These are phyloP conservation scores for Sordaria brevicollis DNA, from an alignment of 495 filamentous ascomycete genomes.

Conservation along the genomic window DNA sequence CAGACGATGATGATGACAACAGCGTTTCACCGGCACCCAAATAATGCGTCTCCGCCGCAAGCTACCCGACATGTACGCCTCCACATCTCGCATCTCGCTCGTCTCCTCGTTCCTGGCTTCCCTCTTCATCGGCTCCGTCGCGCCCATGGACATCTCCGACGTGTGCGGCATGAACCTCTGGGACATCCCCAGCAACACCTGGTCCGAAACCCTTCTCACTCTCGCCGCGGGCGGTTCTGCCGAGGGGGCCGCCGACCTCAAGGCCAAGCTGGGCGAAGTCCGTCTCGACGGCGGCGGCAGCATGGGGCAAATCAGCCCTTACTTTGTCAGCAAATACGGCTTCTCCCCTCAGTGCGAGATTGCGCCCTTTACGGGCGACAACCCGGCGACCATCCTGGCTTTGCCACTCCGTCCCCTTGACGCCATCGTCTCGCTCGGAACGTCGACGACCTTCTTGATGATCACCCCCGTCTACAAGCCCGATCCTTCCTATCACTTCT, in stretches of 20 bases:
- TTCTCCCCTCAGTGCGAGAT: slow-evolving; percentile 68
- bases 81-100: slow-evolving; percentile 77
- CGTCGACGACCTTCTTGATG: slow-evolving; percentile 95
- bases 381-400: slow-evolving; percentile 88
- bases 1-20: not conserved
- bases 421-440: slow-evolving; percentile 89
- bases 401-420: slow-evolving; percentile 77
- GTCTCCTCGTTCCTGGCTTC: slow-evolving; percentile 94
- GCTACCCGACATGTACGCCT: slow-evolving; percentile 67
- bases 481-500: slow-evolving; percentile 78
- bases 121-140: slow-evolving; percentile 73
- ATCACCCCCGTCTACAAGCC: slow-evolving; percentile 82
- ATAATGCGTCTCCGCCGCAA: slow-evolving; percentile 78
- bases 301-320: slow-evolving; percentile 61
- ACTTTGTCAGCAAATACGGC: slow-evolving; percentile 68
- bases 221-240: slow-evolving; percentile 59
- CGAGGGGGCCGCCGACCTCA: slow-evolving; percentile 54
- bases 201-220: slow-evolving; percentile 62
- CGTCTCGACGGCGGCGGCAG: slow-evolving; percentile 68
- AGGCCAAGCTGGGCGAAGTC: slow-evolving; percentile 70
- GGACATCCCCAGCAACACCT: slow-evolving; percentile 68
- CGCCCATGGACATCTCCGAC: slow-evolving; percentile 88
- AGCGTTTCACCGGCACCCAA: slow-evolving; percentile 98
- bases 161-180: slow-evolving; percentile 96
- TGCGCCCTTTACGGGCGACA: slow-evolving; percentile 87